Evolutionary conservation across 2,329 filamentous ascomycete genomes (phyloP).

Genomic region (Colletotrichum viniferum): DNA sequence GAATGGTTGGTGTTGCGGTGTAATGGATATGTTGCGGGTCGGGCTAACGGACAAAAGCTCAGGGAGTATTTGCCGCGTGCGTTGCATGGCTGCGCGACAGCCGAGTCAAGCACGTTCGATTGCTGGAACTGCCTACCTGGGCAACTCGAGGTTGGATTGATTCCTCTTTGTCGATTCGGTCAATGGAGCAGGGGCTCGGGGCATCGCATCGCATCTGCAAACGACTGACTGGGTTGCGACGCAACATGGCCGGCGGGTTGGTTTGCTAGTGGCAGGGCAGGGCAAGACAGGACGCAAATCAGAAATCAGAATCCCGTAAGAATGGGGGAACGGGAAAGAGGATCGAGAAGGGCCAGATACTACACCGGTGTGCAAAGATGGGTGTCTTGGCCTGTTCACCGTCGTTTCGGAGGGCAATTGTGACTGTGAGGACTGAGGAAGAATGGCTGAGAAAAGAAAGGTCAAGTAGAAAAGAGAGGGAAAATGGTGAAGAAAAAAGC

Average conservation of each 20-base stretch:
- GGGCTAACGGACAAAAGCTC: neutral
- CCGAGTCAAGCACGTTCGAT: neutral
- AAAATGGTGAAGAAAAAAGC: neutral
- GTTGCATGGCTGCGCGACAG: neutral
- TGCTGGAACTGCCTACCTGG: neutral
- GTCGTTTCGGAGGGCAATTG: conserved; percentile 10
- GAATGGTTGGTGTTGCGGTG: neutral
- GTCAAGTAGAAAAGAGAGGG: neutral
- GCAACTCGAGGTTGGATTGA: neutral
- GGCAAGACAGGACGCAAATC: neutral
- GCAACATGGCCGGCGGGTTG: neutral
- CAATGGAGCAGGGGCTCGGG: neutral
- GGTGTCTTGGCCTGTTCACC: conserved; percentile 8
- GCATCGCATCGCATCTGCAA: neutral
- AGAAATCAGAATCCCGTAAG: neutral
- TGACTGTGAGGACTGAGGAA: neutral
- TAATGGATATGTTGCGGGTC: neutral
- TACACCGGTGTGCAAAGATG: neutral
- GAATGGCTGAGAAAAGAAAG: neutral
- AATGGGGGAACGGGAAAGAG: neutral
- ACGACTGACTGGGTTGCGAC: neutral
- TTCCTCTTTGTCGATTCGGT: neutral
- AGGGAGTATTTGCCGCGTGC: neutral
- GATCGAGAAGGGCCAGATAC: neutral
- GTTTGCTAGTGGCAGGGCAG: neutral